Base-by-base conservation (phyloP, 805 yeast genomes). In the Lipomyces orientalis region DNA sequence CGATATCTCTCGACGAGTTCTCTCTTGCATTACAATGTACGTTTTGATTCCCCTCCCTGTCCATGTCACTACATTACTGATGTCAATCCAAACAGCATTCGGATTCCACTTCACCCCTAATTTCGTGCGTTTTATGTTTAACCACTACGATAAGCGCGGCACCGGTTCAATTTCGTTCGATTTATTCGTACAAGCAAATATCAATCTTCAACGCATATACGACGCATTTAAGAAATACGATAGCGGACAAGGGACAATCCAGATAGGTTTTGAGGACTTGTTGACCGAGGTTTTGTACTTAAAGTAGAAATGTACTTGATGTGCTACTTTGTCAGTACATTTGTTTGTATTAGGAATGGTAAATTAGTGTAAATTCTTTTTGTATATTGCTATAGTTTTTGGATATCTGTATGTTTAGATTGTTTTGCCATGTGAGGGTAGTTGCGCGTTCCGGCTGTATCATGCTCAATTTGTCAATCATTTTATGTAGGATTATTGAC, bases 151-250 rank as follows among this genome's bases (percentile, higher is more conserved):
- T 39, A 61, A 58, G 29, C 59, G 60, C 10, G 72, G 39, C 74
- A 74, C 68, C 70, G 78, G 25, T 66, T 76, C 75, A 54, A 80
- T 91, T 78, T 87, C 90, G 67, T 91, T 91, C 77, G 97, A 91
- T 76, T 84, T 87, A 76, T 91, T 91, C 78, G 92, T 91, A 33
- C 97, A 91, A 76, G 84, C 90, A 63, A 82, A 91, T 71, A 90
- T 91, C 19, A 89, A 91, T 83, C 81, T 91, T 71, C 83, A 91
- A 75, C 85, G 91, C 70, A 83, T 90, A 70, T 90, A 97, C 0
- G 93, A 90, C 75, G 82, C 88, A 14, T 91, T 91, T 81, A 89
- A 90, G 74, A 88, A 87, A 75, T 90, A 85, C 76, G 97, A 91
- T 76, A 79, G 83, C 12, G 92, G 90, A 70, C 84, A 89, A 58